phyloP scores from a whole-genome alignment of 2,329 filamentous ascomycete species.

The Conoideocrella luteorostrata region DNA sequence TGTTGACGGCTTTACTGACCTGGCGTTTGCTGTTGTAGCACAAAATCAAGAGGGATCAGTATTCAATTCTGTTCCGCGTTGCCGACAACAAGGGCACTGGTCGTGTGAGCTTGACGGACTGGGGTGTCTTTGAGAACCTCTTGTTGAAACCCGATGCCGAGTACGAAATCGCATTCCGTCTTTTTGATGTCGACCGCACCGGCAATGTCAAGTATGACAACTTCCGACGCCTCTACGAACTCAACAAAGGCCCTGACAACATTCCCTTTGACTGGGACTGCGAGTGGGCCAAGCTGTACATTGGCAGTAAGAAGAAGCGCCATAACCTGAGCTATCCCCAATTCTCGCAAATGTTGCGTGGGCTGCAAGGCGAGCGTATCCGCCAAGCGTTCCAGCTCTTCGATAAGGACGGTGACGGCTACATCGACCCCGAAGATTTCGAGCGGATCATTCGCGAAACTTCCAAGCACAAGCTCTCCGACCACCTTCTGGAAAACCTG shows the following conservation, averaged over 20 bases:
- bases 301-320: slow-evolving; percentile 78
- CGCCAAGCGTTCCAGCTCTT: slow-evolving; percentile 90
- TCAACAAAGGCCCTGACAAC: slow-evolving; percentile 77
- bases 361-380: slow-evolving; percentile 91
- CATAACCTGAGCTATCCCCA: slow-evolving; percentile 93
- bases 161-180: slow-evolving; percentile 96
- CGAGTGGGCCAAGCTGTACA: slow-evolving; percentile 93
- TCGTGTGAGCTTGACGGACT: slow-evolving; percentile 74
- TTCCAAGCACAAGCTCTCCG: slow-evolving; percentile 90
- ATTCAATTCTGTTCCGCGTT: slow-evolving; percentile 85
- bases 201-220: slow-evolving; percentile 86
- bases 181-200: slow-evolving; percentile 82
- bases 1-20: too few relatives aligned
- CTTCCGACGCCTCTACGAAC: slow-evolving; percentile 77
- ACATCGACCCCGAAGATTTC: slow-evolving; percentile 92
- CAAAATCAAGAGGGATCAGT: slow-evolving; percentile 96
- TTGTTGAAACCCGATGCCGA: slow-evolving; percentile 92
- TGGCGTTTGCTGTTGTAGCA: slow-evolving; percentile 66
- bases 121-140: slow-evolving; percentile 90
- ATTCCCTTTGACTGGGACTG: slow-evolving; percentile 97
- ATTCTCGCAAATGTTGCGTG: slow-evolving; percentile 96
- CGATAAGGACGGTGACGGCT: slow-evolving; percentile 87
- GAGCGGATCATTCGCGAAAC: slow-evolving; percentile 94
- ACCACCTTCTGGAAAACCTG: slow-evolving; percentile 87
- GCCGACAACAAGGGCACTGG: slow-evolving; percentile 74